Conservation (phyloP, 768 basidiomycete genomes). For the Leucocoprinus leucothites region DNA sequence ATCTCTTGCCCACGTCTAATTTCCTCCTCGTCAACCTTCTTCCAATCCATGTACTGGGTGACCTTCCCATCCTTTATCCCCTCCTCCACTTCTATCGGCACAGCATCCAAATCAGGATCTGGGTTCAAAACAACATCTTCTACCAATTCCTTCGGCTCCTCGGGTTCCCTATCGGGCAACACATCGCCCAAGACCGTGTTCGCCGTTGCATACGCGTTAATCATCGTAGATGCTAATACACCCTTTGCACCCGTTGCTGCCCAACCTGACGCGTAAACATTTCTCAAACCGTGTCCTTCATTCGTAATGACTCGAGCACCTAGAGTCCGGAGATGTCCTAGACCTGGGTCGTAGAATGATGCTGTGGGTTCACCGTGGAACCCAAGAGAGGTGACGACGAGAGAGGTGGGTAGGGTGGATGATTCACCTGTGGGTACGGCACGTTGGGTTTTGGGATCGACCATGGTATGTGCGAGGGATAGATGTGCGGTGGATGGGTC, state of each 20-base stretch:
- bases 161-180: slow-evolving; percentile 13
- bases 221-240: slow-evolving; percentile 91
- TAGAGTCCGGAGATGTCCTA: slow-evolving; percentile 54
- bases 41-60: slow-evolving; percentile 73
- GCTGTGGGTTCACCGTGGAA: slow-evolving; percentile 67
- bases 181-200: slow-evolving; percentile 66
- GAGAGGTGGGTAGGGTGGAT: slow-evolving; percentile 56
- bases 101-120: slow-evolving; percentile 37
- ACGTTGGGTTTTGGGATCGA: slow-evolving; percentile 45
- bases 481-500: slow-evolving; percentile 34
- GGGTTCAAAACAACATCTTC: slow-evolving; percentile 26
- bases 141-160: slow-evolving; percentile 5
- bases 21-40: slow-evolving; percentile 71
- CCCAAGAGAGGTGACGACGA: slow-evolving; percentile 86
- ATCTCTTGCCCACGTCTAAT: slow-evolving; percentile 45
- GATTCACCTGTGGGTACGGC: slow-evolving; percentile 56
- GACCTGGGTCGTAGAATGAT: slow-evolving; percentile 55
- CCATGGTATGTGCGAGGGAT: slow-evolving; percentile 56
- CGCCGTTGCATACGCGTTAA: slow-evolving; percentile 81
- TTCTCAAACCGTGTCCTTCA: slow-evolving; percentile 36
- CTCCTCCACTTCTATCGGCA: slow-evolving; percentile 45
- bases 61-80: slow-evolving; percentile 41
- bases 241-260: slow-evolving; percentile 88
- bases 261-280: slow-evolving; percentile 94
- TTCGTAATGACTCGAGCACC: slow-evolving; percentile 46